Evolutionary conservation across 331 rosid genomes (phyloP).

Genomic region (Phaseolus coccineus): DNA sequence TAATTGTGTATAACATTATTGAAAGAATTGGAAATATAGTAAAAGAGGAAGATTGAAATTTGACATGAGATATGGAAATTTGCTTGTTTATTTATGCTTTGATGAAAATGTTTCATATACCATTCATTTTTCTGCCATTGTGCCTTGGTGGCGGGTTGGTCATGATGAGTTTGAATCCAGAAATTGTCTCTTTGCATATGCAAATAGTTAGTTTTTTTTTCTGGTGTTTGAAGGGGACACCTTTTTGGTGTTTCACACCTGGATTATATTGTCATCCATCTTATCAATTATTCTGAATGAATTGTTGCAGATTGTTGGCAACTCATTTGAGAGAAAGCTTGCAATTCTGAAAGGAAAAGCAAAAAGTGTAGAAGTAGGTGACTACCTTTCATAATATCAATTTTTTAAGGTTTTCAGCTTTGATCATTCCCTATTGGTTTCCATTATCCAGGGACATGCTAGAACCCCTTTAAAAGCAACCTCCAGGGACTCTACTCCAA

Average conservation of each 20-base stretch:
- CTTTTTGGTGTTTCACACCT: not conserved
- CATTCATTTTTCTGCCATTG: not conserved
- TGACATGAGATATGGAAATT: not conserved
- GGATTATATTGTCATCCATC: constrained; percentile 25
- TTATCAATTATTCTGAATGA: constrained; percentile 41
- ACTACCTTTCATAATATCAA: not conserved
- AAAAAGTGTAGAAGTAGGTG: constrained; percentile 70
- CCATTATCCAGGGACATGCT: constrained; percentile 60
- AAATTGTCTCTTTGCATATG: not conserved
- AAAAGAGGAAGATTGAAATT: not conserved
- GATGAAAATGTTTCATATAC: not conserved
- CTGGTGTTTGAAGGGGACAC: not conserved
- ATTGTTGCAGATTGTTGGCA: constrained; percentile 78
- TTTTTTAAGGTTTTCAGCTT: constrained; percentile 7
- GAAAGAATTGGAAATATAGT: not conserved
- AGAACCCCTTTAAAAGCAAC: constrained; percentile 63
- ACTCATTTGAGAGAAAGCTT: constrained; percentile 95
- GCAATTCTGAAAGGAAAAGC: constrained; percentile 77
- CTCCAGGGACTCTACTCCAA: constrained; percentile 73
- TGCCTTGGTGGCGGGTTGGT: too few relatives aligned
- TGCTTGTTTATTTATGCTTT: not conserved
- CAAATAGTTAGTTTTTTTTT: too few relatives aligned
- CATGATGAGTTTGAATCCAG: too few relatives aligned
- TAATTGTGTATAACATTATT: not conserved
- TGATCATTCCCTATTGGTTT: constrained; percentile 26